phyloP scores from a whole-genome alignment of 257 asterid species.

The Cordia subcordata region DNA sequence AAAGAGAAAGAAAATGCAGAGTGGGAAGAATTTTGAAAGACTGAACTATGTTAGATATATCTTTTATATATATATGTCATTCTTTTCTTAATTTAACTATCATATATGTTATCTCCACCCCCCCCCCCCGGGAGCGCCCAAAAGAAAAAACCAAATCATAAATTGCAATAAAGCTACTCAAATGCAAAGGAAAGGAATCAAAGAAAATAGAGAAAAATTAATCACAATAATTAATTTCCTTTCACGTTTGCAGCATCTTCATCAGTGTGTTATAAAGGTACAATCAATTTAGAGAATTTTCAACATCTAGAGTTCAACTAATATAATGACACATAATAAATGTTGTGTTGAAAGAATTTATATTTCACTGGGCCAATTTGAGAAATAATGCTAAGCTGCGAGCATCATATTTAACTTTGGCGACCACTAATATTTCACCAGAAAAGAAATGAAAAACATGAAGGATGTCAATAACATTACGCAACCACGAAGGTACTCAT shows the following conservation, averaged over 20 bases:
- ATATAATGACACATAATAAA: neutral
- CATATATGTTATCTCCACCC: too few relatives aligned
- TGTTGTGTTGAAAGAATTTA: neutral
- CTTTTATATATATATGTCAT: too few relatives aligned
- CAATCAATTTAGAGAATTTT: neutral
- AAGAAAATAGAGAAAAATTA: too few relatives aligned
- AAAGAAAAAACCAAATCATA: too few relatives aligned
- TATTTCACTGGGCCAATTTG: slow-evolving; percentile 16
- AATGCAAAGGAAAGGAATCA: too few relatives aligned
- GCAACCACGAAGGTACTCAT: slow-evolving; percentile 2
- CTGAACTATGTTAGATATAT: too few relatives aligned
- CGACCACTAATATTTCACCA: slow-evolving; percentile 2
- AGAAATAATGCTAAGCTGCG: slow-evolving; percentile 12
- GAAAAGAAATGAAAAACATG: neutral
- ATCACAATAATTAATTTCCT: too few relatives aligned
- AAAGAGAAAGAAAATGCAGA: too few relatives aligned
- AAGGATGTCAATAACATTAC: slow-evolving; percentile 8
- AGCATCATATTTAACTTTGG: slow-evolving; percentile 11
- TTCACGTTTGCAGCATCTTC: neutral
- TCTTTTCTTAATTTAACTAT: too few relatives aligned
- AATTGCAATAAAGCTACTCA: too few relatives aligned
- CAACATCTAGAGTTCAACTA: slow-evolving; percentile 1
- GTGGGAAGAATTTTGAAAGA: too few relatives aligned
- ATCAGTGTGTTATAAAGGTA: neutral
- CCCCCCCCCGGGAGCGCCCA: too few relatives aligned